Conservation (phyloP, 345 rosid genomes). For the Noccaea bulbosa region DNA sequence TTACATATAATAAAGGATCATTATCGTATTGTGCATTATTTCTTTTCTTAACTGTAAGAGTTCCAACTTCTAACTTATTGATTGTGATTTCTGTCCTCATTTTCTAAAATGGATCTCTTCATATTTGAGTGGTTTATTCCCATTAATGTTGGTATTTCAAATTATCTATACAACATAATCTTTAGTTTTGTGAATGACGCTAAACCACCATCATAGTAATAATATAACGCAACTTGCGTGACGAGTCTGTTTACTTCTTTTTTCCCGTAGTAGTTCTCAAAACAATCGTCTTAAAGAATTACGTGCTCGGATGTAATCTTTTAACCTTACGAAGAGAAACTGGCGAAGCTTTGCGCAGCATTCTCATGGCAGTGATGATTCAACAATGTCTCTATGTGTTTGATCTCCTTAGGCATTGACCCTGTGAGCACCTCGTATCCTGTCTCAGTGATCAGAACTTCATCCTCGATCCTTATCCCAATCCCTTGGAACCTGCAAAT, state of each 20-base stretch:
- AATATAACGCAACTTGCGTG: neutral
- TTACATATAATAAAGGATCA: neutral
- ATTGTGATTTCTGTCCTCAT: constrained; percentile 36
- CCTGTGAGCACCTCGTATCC: constrained; percentile 96
- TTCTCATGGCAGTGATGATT: constrained; percentile 53
- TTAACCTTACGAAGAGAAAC: constrained; percentile 13
- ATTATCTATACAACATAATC: neutral
- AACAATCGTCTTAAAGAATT: neutral
- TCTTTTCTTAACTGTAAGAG: constrained; percentile 5
- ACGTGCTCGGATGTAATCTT: neutral
- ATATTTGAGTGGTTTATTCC: too few relatives aligned
- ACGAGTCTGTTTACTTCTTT: neutral
- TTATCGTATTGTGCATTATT: neutral
- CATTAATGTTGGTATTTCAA: neutral
- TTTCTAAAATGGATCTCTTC: neutral
- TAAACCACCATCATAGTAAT: constrained; percentile 1
- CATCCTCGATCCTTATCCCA: constrained; percentile 97
- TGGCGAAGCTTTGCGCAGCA: constrained; percentile 15
- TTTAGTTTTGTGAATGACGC: constrained; percentile 3
- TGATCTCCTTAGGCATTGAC: constrained; percentile 90
- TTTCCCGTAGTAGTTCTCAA: neutral
- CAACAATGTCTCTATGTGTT: constrained; percentile 76
- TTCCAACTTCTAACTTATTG: constrained; percentile 38
- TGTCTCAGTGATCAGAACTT: constrained; percentile 88
- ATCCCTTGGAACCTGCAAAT: constrained; percentile 72